phyloP scores from a whole-genome alignment of 2,329 filamentous ascomycete species.

The Aspergillus fumigatus region DNA sequence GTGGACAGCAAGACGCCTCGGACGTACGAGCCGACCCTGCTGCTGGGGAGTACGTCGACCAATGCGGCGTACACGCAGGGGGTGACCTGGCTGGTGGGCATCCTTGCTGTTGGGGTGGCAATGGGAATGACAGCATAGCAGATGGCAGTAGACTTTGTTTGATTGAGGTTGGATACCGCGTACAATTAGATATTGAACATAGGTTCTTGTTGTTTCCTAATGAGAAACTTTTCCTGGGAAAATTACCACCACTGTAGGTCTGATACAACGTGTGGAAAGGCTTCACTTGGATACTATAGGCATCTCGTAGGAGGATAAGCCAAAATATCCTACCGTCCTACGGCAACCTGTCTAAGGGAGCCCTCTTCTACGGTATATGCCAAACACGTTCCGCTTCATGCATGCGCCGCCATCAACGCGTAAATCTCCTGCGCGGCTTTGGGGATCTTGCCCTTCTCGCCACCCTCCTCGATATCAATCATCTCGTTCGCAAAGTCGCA shows the following conservation, averaged over 20 bases:
- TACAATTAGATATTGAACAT: no score
- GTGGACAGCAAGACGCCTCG: constrained; percentile 36
- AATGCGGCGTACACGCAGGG: neutral
- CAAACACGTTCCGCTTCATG: neutral
- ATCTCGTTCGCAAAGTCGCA: neutral
- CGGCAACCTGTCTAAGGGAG: neutral
- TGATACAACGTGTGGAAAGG: no score
- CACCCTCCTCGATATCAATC: neutral
- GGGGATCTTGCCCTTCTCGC: neutral
- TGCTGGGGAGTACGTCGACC: neutral
- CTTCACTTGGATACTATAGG: no score
- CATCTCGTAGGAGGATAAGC: no score
- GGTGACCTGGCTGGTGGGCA: neutral
- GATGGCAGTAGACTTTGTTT: no score
- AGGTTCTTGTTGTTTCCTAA: no score
- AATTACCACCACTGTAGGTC: no score
- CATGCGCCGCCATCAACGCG: neutral
- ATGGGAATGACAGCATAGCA: neutral
- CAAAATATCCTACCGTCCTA: no score
- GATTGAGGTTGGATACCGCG: no score
- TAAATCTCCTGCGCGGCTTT: neutral
- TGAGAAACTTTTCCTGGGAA: no score
- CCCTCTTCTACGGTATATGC: no score
- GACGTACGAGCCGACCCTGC: constrained; percentile 39
- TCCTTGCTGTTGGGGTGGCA: neutral